Base-by-base conservation (phyloP, 768 basidiomycete species). In the Tylopilus sp. region DNA sequence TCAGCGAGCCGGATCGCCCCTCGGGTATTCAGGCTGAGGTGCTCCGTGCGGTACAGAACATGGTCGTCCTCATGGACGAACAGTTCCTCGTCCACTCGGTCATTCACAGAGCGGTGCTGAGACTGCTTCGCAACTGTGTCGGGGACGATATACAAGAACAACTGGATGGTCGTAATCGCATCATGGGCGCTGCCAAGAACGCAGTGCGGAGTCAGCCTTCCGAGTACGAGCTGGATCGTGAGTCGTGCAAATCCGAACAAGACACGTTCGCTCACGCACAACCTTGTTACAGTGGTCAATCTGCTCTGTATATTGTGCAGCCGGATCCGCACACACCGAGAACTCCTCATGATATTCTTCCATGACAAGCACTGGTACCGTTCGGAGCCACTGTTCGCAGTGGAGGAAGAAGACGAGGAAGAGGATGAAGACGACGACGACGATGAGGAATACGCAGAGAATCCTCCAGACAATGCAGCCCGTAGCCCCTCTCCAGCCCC, bases 291-390 rank as follows among this genome's bases (percentile, higher is more conserved):
- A 97, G 85, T 98, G 69, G 93, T 97, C 55, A 90, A 94, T 65
- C 74, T 97, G 25, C 79, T 98, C 47, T 95, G 93, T 71, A 90
- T 89, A 53, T 70, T 98, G 30, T 95, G 94, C 76, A 93, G 89
- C 61, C 82, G 93, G 40, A 97, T 98, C 64, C 80, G 91, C 50
- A 88, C 89, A 26, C 84, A 87, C 64, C 83, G 91, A 35, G 91
- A 94, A 60, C 75, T 98, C 2, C 81, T 98, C 35, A 89, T 97
- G 80, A 95, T 98, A 56, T 98, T 98, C 75, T 95, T 98, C 67
- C 92, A 95, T 61, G 93, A 95, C 66, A 94, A 90, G 62, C 84
- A 90, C 58, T 91, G 90, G 85, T 86, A 85, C 64, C 83, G 76
- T 10, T 85, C 86, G 6, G 85, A 90, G 55, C 84, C 87, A 10